Evolutionary conservation across 2,329 filamentous ascomycete species (phyloP).

Genomic region (Cordyceps tenuipes): DNA sequence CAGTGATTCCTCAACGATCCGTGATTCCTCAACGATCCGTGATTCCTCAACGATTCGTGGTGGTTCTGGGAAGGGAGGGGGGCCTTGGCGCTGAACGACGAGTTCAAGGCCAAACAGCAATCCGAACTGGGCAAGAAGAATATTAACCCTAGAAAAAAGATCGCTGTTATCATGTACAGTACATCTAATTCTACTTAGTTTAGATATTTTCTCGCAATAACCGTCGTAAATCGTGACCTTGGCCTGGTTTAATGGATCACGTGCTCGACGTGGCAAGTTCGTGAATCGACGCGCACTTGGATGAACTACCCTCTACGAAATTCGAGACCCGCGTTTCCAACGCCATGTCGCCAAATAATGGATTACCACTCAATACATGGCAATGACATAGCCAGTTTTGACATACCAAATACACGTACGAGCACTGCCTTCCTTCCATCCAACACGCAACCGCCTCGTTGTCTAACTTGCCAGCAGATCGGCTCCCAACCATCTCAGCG

Average conservation of each 20-base stretch:
- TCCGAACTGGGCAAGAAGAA: no score
- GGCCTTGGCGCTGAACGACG: no score
- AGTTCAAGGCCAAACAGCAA: no score
- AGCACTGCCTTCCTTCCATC: conserved; percentile 14
- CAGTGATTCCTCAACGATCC: no score
- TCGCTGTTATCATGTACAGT: neutral
- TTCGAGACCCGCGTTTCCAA: neutral
- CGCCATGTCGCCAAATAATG: conserved; percentile 30
- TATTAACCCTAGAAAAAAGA: no score
- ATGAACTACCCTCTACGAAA: neutral
- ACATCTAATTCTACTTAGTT: no score
- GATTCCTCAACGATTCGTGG: no score
- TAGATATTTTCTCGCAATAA: neutral
- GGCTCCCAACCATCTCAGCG: conserved; percentile 68
- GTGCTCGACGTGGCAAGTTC: conserved; percentile 9
- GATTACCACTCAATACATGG: conserved; percentile 53
- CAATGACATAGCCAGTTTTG: conserved; percentile 54
- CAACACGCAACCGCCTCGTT: neutral
- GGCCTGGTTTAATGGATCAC: neutral
- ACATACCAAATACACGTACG: conserved; percentile 44
- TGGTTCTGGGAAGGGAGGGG: no score
- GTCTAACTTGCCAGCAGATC: conserved; percentile 41
- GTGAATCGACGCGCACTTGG: neutral
- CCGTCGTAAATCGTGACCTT: neutral
- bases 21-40: no score